phyloP scores from a whole-genome alignment of 805 yeast species.

The Blastobotrys peoriensis region DNA sequence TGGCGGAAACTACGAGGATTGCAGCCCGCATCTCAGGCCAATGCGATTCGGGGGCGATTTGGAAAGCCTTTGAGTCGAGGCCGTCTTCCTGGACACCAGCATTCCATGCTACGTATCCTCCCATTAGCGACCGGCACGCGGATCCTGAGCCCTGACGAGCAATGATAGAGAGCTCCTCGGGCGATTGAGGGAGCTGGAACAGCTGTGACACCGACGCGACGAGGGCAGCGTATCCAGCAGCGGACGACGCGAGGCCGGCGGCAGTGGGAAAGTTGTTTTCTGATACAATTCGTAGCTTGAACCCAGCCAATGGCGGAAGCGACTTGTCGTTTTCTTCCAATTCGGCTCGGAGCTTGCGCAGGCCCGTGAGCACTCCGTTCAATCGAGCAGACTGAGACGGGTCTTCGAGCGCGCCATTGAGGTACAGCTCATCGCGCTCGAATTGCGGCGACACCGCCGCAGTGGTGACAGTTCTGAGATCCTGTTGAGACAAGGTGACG shows the following conservation, averaged over 20 bases:
- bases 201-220: slow-evolving; percentile 83
- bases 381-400: slow-evolving; percentile 48
- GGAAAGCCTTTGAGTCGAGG: slow-evolving; percentile 90
- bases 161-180: slow-evolving; percentile 80
- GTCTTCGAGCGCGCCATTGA: slow-evolving; percentile 79
- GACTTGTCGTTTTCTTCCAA: slow-evolving; percentile 48
- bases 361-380: slow-evolving; percentile 63
- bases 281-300: slow-evolving; percentile 73
- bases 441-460: slow-evolving; percentile 62
- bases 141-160: slow-evolving; percentile 99
- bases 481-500: slow-evolving; percentile 87
- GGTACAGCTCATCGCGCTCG: slow-evolving; percentile 63
- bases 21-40: slow-evolving; percentile 95
- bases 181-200: slow-evolving; percentile 76
- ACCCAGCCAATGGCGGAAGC: slow-evolving; percentile 40
- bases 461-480: slow-evolving; percentile 85
- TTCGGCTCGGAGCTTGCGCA: slow-evolving; percentile 59
- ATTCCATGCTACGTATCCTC: slow-evolving; percentile 99
- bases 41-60: slow-evolving; percentile 74
- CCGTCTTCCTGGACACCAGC: slow-evolving; percentile 79
- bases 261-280: slow-evolving; percentile 99
- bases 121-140: slow-evolving; percentile 94
- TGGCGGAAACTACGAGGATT: slow-evolving; percentile 86
- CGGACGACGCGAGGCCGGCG: slow-evolving; percentile 96
- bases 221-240: slow-evolving; percentile 97